Evolutionary conservation across 176 grass and related monocot genomes (phyloP).

Genomic region (Hordeum marinum): DNA sequence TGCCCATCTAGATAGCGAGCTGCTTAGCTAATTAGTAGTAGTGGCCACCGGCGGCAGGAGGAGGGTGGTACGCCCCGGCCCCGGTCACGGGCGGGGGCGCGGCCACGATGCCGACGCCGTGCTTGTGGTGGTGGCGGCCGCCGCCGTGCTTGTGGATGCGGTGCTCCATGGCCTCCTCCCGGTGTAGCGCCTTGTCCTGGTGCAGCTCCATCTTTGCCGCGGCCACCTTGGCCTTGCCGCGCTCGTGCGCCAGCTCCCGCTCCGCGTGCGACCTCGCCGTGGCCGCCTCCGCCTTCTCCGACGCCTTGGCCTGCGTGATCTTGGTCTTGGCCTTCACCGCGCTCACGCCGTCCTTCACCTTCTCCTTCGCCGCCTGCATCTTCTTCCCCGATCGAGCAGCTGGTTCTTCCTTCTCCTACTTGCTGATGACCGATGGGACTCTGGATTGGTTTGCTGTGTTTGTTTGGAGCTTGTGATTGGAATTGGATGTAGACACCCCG

Average conservation of each 20-base stretch:
- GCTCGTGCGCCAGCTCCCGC: constrained; percentile 47
- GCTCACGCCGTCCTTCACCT: constrained; percentile 54
- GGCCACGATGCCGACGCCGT: background rate
- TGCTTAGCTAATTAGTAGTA: background rate
- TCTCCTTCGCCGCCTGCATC: constrained; percentile 28
- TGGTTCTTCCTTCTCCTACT: background rate
- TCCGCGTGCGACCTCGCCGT: constrained; percentile 22
- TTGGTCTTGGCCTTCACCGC: constrained; percentile 41
- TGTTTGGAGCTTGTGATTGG: background rate
- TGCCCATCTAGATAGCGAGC: no score
- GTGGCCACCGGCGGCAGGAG: background rate
- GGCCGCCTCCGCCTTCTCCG: constrained; percentile 48
- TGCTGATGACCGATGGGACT: background rate
- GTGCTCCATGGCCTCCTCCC: constrained; percentile 6
- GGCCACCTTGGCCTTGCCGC: constrained; percentile 54
- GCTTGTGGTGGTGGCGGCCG: background rate
- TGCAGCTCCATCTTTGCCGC: constrained; percentile 56
- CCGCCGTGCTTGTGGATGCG: constrained; percentile 8
- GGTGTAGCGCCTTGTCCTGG: background rate
- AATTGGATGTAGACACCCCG: background rate
- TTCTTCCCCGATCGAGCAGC: background rate
- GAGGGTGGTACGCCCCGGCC: background rate
- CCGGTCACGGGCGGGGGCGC: background rate
- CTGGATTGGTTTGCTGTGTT: background rate
- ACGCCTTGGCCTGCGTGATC: constrained; percentile 35